phyloP scores from a whole-genome alignment of 352 stramenopile genomes.

The Phytophthora ramorum region DNA sequence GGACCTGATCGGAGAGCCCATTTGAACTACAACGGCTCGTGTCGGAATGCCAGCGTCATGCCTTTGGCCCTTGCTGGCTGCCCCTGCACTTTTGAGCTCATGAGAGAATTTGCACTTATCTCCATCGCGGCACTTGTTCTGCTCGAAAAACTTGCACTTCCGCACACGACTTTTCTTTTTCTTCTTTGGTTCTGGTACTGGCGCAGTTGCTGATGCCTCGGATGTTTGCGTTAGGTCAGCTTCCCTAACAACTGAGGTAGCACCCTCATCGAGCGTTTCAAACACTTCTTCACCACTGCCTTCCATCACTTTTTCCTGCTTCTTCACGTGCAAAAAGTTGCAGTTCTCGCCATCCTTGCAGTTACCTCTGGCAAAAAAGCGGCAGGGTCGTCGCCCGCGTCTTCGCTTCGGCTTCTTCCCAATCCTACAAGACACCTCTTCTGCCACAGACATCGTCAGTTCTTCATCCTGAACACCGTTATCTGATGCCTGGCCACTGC shows the following conservation, averaged over 20 bases:
- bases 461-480: neutral
- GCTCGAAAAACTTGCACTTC: slow-evolving; percentile 63
- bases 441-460: neutral
- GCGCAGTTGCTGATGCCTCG: slow-evolving; percentile 3
- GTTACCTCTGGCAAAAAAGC: slow-evolving; percentile 59
- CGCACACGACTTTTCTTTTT: slow-evolving; percentile 34
- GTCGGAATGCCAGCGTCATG: neutral
- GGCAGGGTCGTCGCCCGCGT: slow-evolving; percentile 41
- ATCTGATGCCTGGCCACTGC: neutral
- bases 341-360: slow-evolving; percentile 64
- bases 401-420: slow-evolving; percentile 34
- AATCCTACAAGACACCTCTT: neutral
- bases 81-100: slow-evolving; percentile 25
- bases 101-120: slow-evolving; percentile 77
- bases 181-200: slow-evolving; percentile 16
- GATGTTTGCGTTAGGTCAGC: slow-evolving; percentile 16
- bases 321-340: slow-evolving; percentile 54
- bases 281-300: slow-evolving; percentile 1
- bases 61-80: slow-evolving; percentile 4
- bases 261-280: slow-evolving; percentile 4
- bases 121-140: slow-evolving; percentile 54
- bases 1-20: slow-evolving; percentile 14
- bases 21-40: slow-evolving; percentile 27
- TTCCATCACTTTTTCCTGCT: slow-evolving; percentile 23
- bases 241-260: slow-evolving; percentile 22